Base-by-base conservation (phyloP, 169 alveolate genomes). In the Toxoplasma gondii region DNA sequence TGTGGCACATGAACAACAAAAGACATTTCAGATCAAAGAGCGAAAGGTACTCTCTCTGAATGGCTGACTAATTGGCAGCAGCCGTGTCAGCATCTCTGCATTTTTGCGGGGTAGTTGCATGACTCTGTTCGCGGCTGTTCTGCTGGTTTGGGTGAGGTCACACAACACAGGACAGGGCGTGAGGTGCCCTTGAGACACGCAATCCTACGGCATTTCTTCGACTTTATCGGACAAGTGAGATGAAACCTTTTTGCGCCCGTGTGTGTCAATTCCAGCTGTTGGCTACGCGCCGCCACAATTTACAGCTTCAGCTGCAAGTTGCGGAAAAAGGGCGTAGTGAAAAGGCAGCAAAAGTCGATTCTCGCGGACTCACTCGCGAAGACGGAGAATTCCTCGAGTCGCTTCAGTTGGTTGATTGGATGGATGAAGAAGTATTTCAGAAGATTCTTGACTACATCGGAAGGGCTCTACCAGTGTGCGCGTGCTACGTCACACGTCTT, bases 361-460 rank as follows among this genome's bases (percentile, higher is more conserved):
- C 69, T 31, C 69, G 43, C 0, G 90, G 90, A 10, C 90, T 39
- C 69, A 82, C 69, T 10, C 34, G 41, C 31, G 90, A 82, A 24
- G 90, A 82, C 90, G 0, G 67, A 0, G 38, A 17, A 39, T 39
- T 82, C 41, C 90, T 82, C 49, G 67, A 82, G n/a, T 12, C 90
- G 5, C 90, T 82, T 27, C 70, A 36, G 5, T 41, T 19, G 31
- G 67, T 44, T 41, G 67, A 41, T 7, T 82, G 90, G 90, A 82
- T 82, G 90, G 54, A 38, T 7, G 90, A 82, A 82, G 7, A 82
- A 49, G 90, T 41, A 49, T 82, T 82, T 49, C 90, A 82, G 7
- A 39, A 43, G 2, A 82, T n/a, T 29, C 90, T 82, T 19, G 90
- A 82, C 90, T 82, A 82, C 67, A 7, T 82, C 31, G 16, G 67